Percentiles rank a stretch among this genome's conserved stretches.
These are phyloP conservation scores for Spizellomyces punctatus DNA, from an alignment of 192 early-diverging fungal genomes.

Conservation along the genomic window DNA sequence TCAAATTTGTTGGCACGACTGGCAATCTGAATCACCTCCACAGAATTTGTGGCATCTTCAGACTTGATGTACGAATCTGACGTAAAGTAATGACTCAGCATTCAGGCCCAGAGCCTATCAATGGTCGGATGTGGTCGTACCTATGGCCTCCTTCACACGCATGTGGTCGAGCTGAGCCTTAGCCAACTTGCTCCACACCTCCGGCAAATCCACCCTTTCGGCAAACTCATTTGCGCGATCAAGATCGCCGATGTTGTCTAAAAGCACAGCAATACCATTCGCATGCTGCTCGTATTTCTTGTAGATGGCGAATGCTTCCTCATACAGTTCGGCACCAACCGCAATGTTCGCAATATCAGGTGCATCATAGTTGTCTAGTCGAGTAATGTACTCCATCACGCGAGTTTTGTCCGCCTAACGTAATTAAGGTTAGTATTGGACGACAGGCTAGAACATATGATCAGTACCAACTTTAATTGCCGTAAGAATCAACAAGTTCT, in stretches of 20 bases:
- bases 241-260: constrained; percentile 89
- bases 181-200: constrained; percentile 94
- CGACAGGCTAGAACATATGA: not conserved
- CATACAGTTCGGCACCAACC: constrained; percentile 82
- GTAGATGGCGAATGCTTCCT: constrained; percentile 97
- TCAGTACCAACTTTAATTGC: constrained; percentile 74
- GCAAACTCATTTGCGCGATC: constrained; percentile 97
- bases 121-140: constrained; percentile 34
- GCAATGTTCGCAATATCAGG: constrained; percentile 97
- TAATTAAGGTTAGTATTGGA: constrained; percentile 48
- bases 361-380: constrained; percentile 95
- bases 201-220: constrained; percentile 85
- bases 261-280: constrained; percentile 87
- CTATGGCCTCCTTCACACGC: constrained; percentile 91
- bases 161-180: constrained; percentile 91
- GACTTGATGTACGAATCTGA: constrained; percentile 94
- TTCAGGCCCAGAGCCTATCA: not conserved
- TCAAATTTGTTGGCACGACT: constrained; percentile 86
- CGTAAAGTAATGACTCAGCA: not conserved
- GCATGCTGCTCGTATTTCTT: constrained; percentile 90
- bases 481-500: constrained; percentile 97
- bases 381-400: constrained; percentile 96
- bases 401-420: constrained; percentile 65
- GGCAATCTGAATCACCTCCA: constrained; percentile 85
- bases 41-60: constrained; percentile 85